These are phyloP conservation scores for Saccharomycopsis schoenii DNA, from an alignment of 805 yeast genomes.

Conservation along the genomic window DNA sequence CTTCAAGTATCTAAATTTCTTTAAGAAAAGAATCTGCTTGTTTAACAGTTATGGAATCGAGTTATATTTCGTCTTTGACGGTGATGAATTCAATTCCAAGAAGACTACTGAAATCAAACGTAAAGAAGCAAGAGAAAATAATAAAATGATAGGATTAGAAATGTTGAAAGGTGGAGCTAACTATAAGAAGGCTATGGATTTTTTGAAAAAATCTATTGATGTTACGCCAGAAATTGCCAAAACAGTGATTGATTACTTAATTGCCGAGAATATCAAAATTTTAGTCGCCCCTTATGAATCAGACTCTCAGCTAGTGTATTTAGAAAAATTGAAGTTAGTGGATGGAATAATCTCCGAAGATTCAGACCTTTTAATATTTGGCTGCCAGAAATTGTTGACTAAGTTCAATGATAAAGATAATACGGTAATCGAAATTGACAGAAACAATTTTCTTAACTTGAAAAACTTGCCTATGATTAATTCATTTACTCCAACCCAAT, in stretches of 20 bases:
- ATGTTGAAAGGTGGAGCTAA: constrained; percentile 37
- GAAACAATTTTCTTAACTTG: constrained; percentile 43
- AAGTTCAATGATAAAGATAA: constrained; percentile 65
- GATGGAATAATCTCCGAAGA: constrained; percentile 90
- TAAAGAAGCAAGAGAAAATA: constrained; percentile 43
- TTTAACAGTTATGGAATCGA: constrained; percentile 54
- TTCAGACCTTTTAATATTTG: constrained; percentile 85
- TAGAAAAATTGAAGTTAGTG: constrained; percentile 64
- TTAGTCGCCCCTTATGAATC: constrained; percentile 98
- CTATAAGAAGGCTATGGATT: constrained; percentile 50
- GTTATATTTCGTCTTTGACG: constrained; percentile 90
- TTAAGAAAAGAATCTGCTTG: constrained; percentile 58
- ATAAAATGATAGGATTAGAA: constrained; percentile 45
- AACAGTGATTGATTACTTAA: constrained; percentile 64
- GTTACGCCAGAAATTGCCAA: constrained; percentile 90
- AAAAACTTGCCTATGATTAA: constrained; percentile 40
- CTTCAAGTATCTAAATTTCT: constrained; percentile 57
- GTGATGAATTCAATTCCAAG: constrained; percentile 77
- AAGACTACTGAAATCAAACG: constrained; percentile 63
- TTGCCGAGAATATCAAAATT: constrained; percentile 45
- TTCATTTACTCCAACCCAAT: constrained; percentile 42
- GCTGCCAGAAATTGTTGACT: constrained; percentile 66
- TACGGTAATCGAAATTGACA: constrained; percentile 53
- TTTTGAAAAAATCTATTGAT: constrained; percentile 70
- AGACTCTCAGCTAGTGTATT: constrained; percentile 89